Evolutionary conservation across 768 basidiomycete genomes (phyloP), one percentile per base, ranked within the genome.

Genomic region (Glaciozyma antarctica): DNA sequence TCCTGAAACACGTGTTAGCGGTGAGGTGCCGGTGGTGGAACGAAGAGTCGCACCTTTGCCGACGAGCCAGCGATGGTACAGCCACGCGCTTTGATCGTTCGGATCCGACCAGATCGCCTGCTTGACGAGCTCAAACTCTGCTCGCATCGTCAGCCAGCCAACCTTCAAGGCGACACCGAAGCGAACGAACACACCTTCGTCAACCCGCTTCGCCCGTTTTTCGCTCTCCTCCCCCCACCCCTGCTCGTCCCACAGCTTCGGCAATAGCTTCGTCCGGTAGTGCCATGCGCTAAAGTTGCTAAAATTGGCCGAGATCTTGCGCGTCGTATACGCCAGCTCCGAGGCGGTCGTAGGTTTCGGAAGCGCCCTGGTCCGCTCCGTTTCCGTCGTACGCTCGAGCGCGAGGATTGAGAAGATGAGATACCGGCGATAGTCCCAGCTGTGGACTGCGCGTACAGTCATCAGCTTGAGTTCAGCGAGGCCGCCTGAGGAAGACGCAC

Each of bases 221-320:
- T 24, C 7, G 12, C n/a, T 28, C 41, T 24, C 55, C 83, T 73
- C 67, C 81, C 78, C 22, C 82, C 84, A 38, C 75, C 75, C 44
- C 72, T 60, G 26, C 56, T 74, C 66, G 43, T 80, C 80, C 87
- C 88, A 90, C 22, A 93, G 73, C 5, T 80, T 81, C 0, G 80
- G 74, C 34, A 88, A 79, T 12, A 91, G 80, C 61, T 74, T 94
- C 1, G 90, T 89, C 43, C 95, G 84, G 71, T 95, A 92, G 76
- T 99, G 95, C 95, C 95, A 99, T 26, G 95, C 95, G 68, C 91
- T 94, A 75, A 95, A 98, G 75, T 99, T 98, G 43, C 90, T 94
- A 75, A 98, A 92, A 73, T 90, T 97, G 57, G 86, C 79, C 76
- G 88, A 86, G 69, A 99, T 98, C 80, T 97, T 98, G 65, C 82